Evolutionary conservation across 148 eudicot genomes (phyloP).

Genomic region (Persicaria maculosa): DNA sequence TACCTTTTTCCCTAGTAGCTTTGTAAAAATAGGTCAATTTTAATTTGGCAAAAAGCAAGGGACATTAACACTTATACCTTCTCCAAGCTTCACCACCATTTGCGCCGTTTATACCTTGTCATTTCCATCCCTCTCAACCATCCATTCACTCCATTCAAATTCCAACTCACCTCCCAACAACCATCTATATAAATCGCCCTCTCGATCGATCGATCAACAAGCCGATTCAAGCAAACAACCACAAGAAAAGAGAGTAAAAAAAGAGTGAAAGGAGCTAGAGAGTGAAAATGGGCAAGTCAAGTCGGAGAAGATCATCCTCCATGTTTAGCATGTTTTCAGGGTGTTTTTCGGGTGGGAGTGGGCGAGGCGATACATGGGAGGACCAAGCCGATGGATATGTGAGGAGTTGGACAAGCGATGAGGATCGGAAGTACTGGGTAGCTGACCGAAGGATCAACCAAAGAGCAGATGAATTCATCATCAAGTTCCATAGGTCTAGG

Average conservation of each 20-base stretch:
- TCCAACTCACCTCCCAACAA: not conserved
- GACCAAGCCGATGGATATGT: not conserved
- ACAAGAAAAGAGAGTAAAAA: not conserved
- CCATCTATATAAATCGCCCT: not conserved
- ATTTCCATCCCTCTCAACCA: conserved; percentile 5
- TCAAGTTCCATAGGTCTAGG: not conserved
- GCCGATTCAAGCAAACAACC: not conserved
- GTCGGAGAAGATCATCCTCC: not conserved
- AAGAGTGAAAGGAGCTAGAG: not conserved
- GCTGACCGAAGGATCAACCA: not conserved
- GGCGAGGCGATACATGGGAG: conserved; percentile 3
- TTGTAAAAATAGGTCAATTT: conserved; percentile 6
- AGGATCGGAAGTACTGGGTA: not conserved
- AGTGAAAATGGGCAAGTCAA: conserved; percentile 5
- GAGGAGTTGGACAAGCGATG: conserved; percentile 6
- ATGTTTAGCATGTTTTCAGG: not conserved
- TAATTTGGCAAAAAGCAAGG: conserved; percentile 6
- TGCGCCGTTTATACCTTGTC: not conserved
- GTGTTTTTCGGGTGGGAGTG: not conserved
- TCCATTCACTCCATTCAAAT: not conserved
- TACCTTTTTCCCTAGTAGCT: no score
- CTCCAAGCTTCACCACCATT: conserved; percentile 12
- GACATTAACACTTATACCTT: conserved; percentile 6
- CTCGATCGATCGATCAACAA: not conserved
- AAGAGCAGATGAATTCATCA: not conserved